A percentile compares a stretch with the other conserved stretches of the same genome.
Conservation (phyloP, 2,329 filamentous ascomycete genomes). For the Neopestalotiopsis rosae region DNA sequence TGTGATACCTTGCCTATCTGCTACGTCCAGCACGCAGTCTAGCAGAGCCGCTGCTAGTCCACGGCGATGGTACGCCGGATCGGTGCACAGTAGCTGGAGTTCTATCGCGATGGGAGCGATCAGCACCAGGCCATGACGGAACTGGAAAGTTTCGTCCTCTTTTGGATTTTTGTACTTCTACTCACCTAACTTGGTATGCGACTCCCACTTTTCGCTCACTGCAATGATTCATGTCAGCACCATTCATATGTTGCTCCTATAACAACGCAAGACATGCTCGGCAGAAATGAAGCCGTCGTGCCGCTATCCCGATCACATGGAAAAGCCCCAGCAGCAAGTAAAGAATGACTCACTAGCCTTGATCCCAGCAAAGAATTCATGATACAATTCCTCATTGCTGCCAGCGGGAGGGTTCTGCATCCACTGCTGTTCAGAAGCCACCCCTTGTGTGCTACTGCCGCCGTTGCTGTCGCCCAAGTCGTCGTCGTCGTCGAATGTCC, state of each 20-base stretch:
- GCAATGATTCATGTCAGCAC: neutral
- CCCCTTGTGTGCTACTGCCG: slow-evolving; percentile 12
- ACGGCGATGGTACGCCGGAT: slow-evolving; percentile 20
- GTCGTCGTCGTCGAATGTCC: slow-evolving; percentile 23
- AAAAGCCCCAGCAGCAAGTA: slow-evolving; percentile 18
- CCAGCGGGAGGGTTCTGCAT: slow-evolving; percentile 26
- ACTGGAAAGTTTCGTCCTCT: neutral
- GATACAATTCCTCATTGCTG: slow-evolving; percentile 25
- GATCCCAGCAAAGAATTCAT: slow-evolving; percentile 29
- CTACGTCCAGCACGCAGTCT: slow-evolving; percentile 14
- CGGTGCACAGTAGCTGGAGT: slow-evolving; percentile 16
- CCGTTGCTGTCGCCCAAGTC: slow-evolving; percentile 21
- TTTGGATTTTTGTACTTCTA: neutral
- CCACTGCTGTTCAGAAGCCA: slow-evolving; percentile 9
- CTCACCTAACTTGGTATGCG: slow-evolving; percentile 32
- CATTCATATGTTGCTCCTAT: neutral
- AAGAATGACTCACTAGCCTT: neutral
- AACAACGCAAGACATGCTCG: neutral
- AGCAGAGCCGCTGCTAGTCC: slow-evolving; percentile 18
- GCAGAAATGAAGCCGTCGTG: neutral
- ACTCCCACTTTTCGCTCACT: slow-evolving; percentile 28
- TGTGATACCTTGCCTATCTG: slow-evolving; percentile 18
- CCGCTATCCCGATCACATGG: neutral
- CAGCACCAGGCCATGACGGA: neutral
- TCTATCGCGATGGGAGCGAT: slow-evolving; percentile 6